phyloP scores from a whole-genome alignment of 2,329 filamentous ascomycete species.

The Neonectria neomacrospora region DNA sequence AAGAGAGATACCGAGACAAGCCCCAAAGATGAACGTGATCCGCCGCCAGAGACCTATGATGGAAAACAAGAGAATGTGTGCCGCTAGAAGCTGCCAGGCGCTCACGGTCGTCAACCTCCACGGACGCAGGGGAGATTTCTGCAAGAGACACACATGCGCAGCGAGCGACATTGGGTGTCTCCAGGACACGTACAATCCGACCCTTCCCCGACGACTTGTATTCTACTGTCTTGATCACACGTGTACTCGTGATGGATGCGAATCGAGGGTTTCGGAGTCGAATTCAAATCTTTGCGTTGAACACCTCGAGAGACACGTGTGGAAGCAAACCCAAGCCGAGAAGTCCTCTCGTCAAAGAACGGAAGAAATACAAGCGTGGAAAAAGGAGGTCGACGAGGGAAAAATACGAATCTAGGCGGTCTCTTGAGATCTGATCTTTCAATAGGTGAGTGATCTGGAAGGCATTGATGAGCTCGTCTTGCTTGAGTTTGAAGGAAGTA shows the following conservation, averaged over 20 bases:
- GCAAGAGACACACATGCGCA: slow-evolving; percentile 34
- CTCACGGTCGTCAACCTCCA: neutral
- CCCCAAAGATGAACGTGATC: neutral
- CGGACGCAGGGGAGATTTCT: slow-evolving; percentile 28
- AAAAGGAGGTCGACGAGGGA: neutral
- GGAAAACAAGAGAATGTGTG: slow-evolving; percentile 5
- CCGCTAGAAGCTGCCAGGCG: slow-evolving; percentile 16
- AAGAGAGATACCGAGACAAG: neutral
- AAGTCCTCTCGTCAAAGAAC: neutral
- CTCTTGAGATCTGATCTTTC: neutral
- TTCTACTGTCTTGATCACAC: slow-evolving; percentile 27
- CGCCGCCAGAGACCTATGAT: neutral
- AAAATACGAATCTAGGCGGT: neutral
- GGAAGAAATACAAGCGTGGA: neutral
- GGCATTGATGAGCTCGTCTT: neutral
- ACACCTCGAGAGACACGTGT: neutral
- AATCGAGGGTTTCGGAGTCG: neutral
- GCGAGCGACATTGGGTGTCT: slow-evolving; percentile 30
- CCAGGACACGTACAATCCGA: slow-evolving; percentile 15
- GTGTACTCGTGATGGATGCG: slow-evolving; percentile 6
- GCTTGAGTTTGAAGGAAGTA: neutral
- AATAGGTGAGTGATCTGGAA: neutral
- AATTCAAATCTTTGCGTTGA: neutral
- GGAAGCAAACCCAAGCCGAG: too few species aligned
- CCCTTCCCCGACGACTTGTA: neutral